Evolutionary conservation across 208 protist species (phyloP).

Genomic region (Leishmania guyanensis): DNA sequence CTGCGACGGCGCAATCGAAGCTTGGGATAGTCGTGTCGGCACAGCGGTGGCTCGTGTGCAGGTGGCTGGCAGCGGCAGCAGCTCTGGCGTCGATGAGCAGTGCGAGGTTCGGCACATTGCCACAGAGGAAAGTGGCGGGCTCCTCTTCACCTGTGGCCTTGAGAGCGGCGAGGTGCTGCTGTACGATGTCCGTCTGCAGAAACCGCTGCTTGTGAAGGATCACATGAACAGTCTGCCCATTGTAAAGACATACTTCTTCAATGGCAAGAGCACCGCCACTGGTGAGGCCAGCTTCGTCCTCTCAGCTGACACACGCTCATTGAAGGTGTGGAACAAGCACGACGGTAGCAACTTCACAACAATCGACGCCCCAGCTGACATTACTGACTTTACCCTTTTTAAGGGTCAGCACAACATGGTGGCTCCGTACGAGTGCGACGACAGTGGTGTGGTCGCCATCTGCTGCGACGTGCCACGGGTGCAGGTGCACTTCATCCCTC

Average conservation of each 20-base stretch:
- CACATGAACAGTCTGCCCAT: slow-evolving; percentile 96
- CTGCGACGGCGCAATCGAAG: slow-evolving; percentile 77
- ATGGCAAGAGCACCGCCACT: slow-evolving; percentile 75
- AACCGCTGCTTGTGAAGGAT: slow-evolving; percentile 94
- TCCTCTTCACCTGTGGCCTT: slow-evolving; percentile 83
- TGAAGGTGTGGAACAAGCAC: slow-evolving; percentile 95
- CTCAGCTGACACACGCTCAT: slow-evolving; percentile 87
- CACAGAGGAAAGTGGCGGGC: slow-evolving; percentile 66
- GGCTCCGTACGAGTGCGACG: slow-evolving; percentile 73
- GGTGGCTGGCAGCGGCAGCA: slow-evolving; percentile 40
- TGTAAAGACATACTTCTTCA: slow-evolving; percentile 92
- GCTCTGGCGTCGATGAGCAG: slow-evolving; percentile 31
- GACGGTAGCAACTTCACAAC: slow-evolving; percentile 88
- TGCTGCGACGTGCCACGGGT: slow-evolving; percentile 93
- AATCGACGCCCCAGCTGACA: slow-evolving; percentile 83
- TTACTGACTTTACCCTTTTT: slow-evolving; percentile 89
- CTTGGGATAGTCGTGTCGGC: slow-evolving; percentile 73
- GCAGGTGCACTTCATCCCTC: slow-evolving; percentile 96
- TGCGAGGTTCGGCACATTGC: slow-evolving; percentile 76
- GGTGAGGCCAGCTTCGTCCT: slow-evolving; percentile 73
- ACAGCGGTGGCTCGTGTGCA: slow-evolving; percentile 53
- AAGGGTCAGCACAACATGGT: slow-evolving; percentile 81
- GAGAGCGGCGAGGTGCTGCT: slow-evolving; percentile 80
- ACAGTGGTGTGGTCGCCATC: slow-evolving; percentile 91
- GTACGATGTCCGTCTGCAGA: slow-evolving; percentile 88